phyloP scores from a whole-genome alignment of 306 rosid genomes.

The Trichosanthes truncata region DNA sequence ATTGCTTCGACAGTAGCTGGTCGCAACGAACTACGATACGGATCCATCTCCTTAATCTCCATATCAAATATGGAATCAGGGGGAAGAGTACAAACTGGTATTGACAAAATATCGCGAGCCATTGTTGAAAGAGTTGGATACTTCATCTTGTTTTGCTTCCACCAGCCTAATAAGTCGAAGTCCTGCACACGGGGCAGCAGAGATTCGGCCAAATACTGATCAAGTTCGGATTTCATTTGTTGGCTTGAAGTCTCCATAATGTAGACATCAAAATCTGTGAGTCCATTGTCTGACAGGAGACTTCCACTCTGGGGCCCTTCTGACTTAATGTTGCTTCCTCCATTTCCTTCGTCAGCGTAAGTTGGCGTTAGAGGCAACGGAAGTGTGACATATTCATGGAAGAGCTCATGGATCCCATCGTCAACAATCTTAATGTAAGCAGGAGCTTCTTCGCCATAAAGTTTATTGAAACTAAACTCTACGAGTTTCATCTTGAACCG shows the following conservation, averaged over 20 bases:
- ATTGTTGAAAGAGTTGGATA: conserved; percentile 13
- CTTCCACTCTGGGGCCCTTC: conserved; percentile 41
- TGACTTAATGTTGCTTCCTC: conserved; percentile 23
- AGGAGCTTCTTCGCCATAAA: conserved; percentile 62
- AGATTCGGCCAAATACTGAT: conserved; percentile 80
- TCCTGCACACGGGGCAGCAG: conserved; percentile 56
- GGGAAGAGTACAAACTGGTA: conserved; percentile 13
- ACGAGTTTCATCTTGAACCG: conserved; percentile 94
- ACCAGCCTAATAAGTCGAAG: conserved; percentile 16
- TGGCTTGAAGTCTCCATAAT: conserved; percentile 88
- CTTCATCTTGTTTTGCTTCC: conserved; percentile 12
- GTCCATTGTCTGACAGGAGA: conserved; percentile 54
- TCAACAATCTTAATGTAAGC: conserved; percentile 57
- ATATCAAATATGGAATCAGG: conserved; percentile 8
- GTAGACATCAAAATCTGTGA: conserved; percentile 78
- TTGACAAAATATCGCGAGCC: conserved; percentile 12
- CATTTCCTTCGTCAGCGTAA: conserved; percentile 56
- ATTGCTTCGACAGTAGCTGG: conserved; percentile 6
- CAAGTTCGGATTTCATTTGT: conserved; percentile 73
- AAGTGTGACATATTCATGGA: conserved; percentile 62
- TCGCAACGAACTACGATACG: not conserved
- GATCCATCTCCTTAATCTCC: conserved; percentile 8
- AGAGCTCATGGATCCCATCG: conserved; percentile 78
- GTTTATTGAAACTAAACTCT: conserved; percentile 75
- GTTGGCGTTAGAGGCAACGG: conserved; percentile 79